Evolutionary conservation across 768 basidiomycete genomes (phyloP).

Genomic region (Mrakia hoshinonis): DNA sequence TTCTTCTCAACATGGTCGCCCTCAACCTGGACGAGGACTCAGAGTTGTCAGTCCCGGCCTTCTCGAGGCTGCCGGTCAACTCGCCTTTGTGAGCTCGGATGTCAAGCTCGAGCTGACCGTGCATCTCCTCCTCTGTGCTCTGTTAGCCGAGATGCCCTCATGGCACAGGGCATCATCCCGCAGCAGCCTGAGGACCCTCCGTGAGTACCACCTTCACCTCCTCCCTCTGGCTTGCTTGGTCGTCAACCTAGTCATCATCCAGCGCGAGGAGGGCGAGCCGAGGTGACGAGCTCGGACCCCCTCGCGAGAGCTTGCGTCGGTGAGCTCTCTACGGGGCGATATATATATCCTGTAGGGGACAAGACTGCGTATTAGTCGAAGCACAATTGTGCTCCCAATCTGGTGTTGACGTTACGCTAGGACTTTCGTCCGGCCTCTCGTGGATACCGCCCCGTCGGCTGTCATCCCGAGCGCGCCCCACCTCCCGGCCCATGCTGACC

Average conservation of each 20-base stretch:
- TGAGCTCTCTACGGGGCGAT: no score
- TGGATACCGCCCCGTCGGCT: neutral
- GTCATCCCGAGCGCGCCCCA: neutral
- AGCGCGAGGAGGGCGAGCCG: neutral
- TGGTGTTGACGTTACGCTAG: no score
- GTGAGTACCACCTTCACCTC: neutral
- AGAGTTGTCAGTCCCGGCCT: slow-evolving; percentile 64
- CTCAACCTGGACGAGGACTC: slow-evolving; percentile 81
- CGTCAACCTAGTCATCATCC: neutral
- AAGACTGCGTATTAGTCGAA: no score
- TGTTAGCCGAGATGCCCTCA: slow-evolving; percentile 91
- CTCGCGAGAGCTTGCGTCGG: no score
- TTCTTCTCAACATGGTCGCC: neutral
- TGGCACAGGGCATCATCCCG: slow-evolving; percentile 74
- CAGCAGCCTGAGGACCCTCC: neutral
- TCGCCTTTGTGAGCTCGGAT: neutral
- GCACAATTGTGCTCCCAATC: no score
- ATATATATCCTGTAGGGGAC: no score
- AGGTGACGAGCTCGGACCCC: no score
- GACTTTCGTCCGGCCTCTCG: no score
- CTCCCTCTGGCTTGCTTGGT: no score
- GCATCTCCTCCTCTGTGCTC: slow-evolving; percentile 24
- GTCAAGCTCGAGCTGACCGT: neutral
- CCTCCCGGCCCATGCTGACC: slow-evolving; percentile 34
- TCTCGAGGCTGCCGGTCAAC: neutral